Percentiles rank a stretch among this genome's conserved stretches.
phyloP scores from a whole-genome alignment of 2,329 filamentous ascomycete species.

The Fusarium sp. region DNA sequence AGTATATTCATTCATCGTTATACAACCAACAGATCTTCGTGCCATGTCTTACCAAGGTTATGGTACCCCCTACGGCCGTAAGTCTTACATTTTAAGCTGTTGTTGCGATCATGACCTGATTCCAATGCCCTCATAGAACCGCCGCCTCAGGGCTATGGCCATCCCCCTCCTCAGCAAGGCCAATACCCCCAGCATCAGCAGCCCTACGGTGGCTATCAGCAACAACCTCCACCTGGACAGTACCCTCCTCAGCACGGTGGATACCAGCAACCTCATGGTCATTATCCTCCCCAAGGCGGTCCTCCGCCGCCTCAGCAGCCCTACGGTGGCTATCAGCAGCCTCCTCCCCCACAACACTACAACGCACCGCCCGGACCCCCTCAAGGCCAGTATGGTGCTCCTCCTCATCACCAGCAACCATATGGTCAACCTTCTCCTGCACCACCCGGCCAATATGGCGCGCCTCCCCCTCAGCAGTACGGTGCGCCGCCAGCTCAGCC shows the following conservation, averaged over 20 bases:
- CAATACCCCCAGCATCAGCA: constrained; percentile 46
- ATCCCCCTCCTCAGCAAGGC: constrained; percentile 47
- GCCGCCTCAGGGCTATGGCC: constrained; percentile 56
- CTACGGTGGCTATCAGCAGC: constrained; percentile 49
- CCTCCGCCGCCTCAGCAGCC: constrained; percentile 46
- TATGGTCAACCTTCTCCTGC: constrained; percentile 45
- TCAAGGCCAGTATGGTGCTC: constrained; percentile 55
- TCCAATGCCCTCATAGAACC: constrained; percentile 7
- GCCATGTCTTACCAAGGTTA: constrained; percentile 54
- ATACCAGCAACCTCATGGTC: constrained; percentile 51
- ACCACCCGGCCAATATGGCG: constrained; percentile 48
- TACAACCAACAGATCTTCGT: constrained; percentile 25
- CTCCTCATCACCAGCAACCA: constrained; percentile 43
- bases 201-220: constrained; percentile 51
- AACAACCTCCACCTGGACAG: constrained; percentile 49
- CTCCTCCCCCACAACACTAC: constrained; percentile 48
- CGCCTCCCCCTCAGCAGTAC: constrained; percentile 49
- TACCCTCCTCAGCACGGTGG: constrained; percentile 49
- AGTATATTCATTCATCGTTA: constrained; percentile 2
- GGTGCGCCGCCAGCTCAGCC: constrained; percentile 60
- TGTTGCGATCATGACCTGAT: constrained; percentile 29
- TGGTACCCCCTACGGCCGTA: constrained; percentile 50
- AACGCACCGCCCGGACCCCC: constrained; percentile 48
- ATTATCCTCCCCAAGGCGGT: constrained; percentile 50
- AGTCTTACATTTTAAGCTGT: constrained; percentile 36